A percentile compares a stretch with the other conserved stretches of the same genome.
phyloP scores from a whole-genome alignment of 345 rosid species.

The Aurinia saxatilis region DNA sequence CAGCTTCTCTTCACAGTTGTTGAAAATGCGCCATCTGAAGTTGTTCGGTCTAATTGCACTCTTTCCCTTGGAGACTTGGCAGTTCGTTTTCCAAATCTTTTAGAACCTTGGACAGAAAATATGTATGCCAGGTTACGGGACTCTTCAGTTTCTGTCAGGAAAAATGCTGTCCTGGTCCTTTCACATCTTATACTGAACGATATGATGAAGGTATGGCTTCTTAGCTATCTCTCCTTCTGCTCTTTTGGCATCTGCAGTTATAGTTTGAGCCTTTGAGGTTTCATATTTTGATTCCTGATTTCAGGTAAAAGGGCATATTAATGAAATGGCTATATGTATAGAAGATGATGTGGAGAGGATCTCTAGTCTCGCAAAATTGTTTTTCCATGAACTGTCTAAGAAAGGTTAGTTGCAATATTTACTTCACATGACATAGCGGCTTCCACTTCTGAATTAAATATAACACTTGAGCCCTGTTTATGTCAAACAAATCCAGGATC shows the following conservation, averaged over 20 bases:
- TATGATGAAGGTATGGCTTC: conserved; percentile 85
- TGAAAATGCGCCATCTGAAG: conserved; percentile 87
- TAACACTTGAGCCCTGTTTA: conserved; percentile 7
- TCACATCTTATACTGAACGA: conserved; percentile 98
- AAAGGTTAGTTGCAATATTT: conserved; percentile 49
- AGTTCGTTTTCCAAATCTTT: conserved; percentile 88
- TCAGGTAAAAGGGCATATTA: conserved; percentile 92
- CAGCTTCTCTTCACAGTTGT: conserved; percentile 96
- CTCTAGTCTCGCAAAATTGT: conserved; percentile 83
- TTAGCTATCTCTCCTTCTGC: not conserved
- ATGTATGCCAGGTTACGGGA: conserved; percentile 81
- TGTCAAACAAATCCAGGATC: conserved; percentile 51
- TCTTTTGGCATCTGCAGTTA: not conserved
- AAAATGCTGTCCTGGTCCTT: conserved; percentile 96
- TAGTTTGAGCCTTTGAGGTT: conserved; percentile 7
- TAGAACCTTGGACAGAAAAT: conserved; percentile 98
- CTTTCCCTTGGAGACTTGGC: conserved; percentile 96
- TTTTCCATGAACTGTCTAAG: conserved; percentile 89
- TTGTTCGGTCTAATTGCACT: conserved; percentile 92
- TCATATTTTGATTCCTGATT: conserved; percentile 28
- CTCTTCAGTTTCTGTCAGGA: conserved; percentile 74
- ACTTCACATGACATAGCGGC: not conserved
- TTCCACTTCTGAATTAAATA: conserved; percentile 4
- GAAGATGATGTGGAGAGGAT: conserved; percentile 90
- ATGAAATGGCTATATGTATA: conserved; percentile 85